Base-by-base conservation (phyloP, 495 filamentous ascomycete genomes). In the Penicillium robsamsonii region DNA sequence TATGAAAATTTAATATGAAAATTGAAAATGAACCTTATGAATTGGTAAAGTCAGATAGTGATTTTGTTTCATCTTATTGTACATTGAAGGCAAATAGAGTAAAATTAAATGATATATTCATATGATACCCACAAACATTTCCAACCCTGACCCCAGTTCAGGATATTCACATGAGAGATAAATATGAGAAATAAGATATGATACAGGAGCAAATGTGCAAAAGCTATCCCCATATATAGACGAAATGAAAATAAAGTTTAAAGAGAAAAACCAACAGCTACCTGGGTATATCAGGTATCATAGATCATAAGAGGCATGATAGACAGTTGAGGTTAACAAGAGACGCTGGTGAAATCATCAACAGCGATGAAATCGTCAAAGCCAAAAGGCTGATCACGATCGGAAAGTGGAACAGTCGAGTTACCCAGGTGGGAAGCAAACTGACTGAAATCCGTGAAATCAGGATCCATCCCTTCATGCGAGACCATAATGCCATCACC, bases 361-460 rank as follows among this genome's bases (percentile, higher is more conserved):
- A 75, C 45, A 2, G 63, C 53, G 15, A 74, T 58, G 40, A 71
- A 63, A 5, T 75, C 73, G 12, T 75, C 73, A 43, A 74, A 70
- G n/a, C 59, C 62, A 45, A 68, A 67, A 3, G 61, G 35, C 20
- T 50, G 47, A 2, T 71, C 73, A 9, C 61, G 60, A 13, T 69
- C 60, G 27, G 50, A 52, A 12, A 45, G 41, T 22, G 60, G 60
- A 15, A 57, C 50, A 3, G 53, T 55, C 31, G 58, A 66, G 55
- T 63, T 65, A 17, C 67, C 71, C 44, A 74, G 46, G 11, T 64
- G 67, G 33, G 68, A 45, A 1, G 74, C 71, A 57, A 71, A 76
- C 46, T 69, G 69, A 44, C 70, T 75, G 52, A 75, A 75, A 40
- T 75, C 72, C 17, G 69, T 64, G 9, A 65, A 69, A 41, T 74